Evolutionary conservation across 805 yeast genomes (phyloP).

Genomic region (Teunomyces pallodes): DNA sequence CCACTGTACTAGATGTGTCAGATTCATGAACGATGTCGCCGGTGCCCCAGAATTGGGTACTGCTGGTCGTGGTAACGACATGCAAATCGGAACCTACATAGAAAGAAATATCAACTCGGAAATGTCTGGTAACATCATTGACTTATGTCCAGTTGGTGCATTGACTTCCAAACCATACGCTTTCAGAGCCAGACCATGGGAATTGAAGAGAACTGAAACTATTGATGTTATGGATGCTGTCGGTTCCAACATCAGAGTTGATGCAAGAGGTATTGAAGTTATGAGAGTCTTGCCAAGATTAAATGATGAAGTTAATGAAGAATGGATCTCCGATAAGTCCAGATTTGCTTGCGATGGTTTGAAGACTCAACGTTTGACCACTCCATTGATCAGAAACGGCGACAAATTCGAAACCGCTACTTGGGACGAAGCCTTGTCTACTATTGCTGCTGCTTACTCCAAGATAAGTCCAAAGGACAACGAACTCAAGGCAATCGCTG

Average conservation of each 20-base stretch:
- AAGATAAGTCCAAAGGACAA: slow-evolving; percentile 57
- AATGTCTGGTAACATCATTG: slow-evolving; percentile 82
- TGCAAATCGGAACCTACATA: slow-evolving; percentile 88
- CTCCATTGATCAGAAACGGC: slow-evolving; percentile 72
- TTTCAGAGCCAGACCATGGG: slow-evolving; percentile 94
- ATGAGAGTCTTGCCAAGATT: slow-evolving; percentile 84
- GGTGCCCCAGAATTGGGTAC: slow-evolving; percentile 92
- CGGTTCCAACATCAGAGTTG: slow-evolving; percentile 82
- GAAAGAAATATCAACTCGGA: slow-evolving; percentile 83
- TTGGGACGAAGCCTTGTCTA: slow-evolving; percentile 82
- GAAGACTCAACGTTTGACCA: slow-evolving; percentile 80
- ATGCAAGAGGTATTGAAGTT: slow-evolving; percentile 82
- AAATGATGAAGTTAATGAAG: slow-evolving; percentile 85
- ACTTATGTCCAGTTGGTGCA: slow-evolving; percentile 90
- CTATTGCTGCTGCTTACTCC: slow-evolving; percentile 61
- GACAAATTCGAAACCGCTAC: slow-evolving; percentile 69
- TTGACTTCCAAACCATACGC: slow-evolving; percentile 88
- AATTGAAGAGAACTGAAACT: slow-evolving; percentile 82
- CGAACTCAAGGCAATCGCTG: slow-evolving; percentile 79
- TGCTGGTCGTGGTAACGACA: slow-evolving; percentile 86
- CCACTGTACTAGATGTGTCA: slow-evolving; percentile 88
- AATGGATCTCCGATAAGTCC: slow-evolving; percentile 88
- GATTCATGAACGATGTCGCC: slow-evolving; percentile 87
- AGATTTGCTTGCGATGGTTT: slow-evolving; percentile 84
- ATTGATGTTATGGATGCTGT: slow-evolving; percentile 81